phyloP scores from a whole-genome alignment of 345 rosid genomes.

The Hibiscus mutabilis region DNA sequence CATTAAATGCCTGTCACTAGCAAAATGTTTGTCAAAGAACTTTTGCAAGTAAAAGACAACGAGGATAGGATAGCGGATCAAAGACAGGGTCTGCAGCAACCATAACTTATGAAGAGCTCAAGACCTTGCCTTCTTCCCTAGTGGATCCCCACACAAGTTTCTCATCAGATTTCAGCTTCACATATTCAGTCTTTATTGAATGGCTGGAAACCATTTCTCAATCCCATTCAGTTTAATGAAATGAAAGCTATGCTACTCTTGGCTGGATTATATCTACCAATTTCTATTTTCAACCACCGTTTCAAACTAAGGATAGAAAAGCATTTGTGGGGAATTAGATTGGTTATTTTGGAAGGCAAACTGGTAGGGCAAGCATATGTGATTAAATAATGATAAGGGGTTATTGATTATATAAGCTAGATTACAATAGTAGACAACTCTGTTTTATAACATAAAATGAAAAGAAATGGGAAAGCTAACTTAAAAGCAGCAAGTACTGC shows the following conservation, averaged over 20 bases:
- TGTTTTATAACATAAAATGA: not conserved
- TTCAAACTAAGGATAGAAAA: not conserved
- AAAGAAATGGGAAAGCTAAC: not conserved
- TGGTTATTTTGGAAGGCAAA: too few relatives aligned
- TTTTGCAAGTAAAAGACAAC: constrained; percentile 2
- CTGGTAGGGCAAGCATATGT: not conserved
- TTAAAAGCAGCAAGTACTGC: not conserved
- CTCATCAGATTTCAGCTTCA: not conserved
- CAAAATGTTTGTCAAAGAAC: not conserved
- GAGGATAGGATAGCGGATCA: not conserved
- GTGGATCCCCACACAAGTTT: not conserved
- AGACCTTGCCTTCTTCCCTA: not conserved
- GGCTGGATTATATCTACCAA: not conserved
- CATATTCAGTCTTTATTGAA: not conserved
- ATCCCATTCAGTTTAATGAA: not conserved
- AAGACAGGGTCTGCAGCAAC: too few relatives aligned
- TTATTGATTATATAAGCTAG: not conserved
- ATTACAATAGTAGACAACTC: not conserved
- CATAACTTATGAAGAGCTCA: too few relatives aligned
- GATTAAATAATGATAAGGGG: not conserved
- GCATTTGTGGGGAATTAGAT: not conserved
- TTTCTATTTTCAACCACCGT: not conserved
- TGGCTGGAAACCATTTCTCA: not conserved
- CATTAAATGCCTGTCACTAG: too few relatives aligned
- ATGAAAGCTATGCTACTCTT: not conserved